phyloP scores from a whole-genome alignment of 495 filamentous ascomycete species.

The Cladorrhinum samala region DNA sequence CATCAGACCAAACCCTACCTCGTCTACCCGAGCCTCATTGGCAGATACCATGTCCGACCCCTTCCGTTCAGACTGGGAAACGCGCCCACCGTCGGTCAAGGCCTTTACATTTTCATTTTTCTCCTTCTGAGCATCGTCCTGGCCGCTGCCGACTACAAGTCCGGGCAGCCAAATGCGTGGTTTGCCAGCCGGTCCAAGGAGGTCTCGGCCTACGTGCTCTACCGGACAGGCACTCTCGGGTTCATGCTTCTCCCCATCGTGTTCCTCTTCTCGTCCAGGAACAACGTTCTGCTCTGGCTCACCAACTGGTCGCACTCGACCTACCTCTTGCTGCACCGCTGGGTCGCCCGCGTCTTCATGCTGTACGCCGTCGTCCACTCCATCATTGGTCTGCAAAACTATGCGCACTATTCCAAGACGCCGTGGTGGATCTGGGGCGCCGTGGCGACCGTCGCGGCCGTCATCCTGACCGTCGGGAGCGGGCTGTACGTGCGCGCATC shows the following conservation, averaged over 20 bases:
- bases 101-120: slow-evolving; percentile 32
- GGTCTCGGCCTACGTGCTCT: slow-evolving; percentile 33
- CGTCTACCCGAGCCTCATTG: slow-evolving; percentile 23
- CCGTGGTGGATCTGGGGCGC: neutral
- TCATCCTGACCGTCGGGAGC: neutral
- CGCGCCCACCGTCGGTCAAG: slow-evolving; percentile 36
- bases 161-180: slow-evolving; percentile 20
- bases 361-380: slow-evolving; percentile 33
- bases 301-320: slow-evolving; percentile 45
- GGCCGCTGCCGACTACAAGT: slow-evolving; percentile 23
- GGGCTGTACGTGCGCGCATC: neutral
- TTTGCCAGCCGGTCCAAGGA: slow-evolving; percentile 18
- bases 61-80: slow-evolving; percentile 24
- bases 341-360: slow-evolving; percentile 36
- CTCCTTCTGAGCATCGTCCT: slow-evolving; percentile 38
- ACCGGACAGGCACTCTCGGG: slow-evolving; percentile 34
- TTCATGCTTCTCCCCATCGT: slow-evolving; percentile 30
- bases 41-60: slow-evolving; percentile 11
- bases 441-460: neutral
- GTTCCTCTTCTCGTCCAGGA: slow-evolving; percentile 35
- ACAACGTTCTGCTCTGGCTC: slow-evolving; percentile 41
- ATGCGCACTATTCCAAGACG: neutral
- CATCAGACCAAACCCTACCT: slow-evolving; percentile 1
- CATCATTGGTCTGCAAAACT: neutral
- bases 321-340: slow-evolving; percentile 43